Conservation (phyloP, 176 grass and related monocot genomes). For the Ampelocalamus luodianensis region DNA sequence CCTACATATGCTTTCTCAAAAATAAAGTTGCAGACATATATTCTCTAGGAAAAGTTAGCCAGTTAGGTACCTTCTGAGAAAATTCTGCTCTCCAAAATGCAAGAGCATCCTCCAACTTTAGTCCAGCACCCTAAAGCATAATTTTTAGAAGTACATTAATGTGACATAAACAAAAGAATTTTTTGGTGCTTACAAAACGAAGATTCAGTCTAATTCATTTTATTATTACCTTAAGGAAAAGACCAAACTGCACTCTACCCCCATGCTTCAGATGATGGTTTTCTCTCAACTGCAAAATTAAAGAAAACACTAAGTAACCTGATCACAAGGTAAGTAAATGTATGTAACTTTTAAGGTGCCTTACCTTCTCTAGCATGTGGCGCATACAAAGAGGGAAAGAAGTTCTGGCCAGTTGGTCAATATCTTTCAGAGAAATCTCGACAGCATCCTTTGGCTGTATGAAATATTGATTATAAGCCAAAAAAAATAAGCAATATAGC, state of each 20-base stretch:
- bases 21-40: constrained; percentile 12
- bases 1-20: constrained; percentile 2
- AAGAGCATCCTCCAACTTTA: constrained; percentile 97
- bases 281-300: constrained; percentile 76
- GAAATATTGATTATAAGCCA: no score
- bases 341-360: constrained; percentile 31
- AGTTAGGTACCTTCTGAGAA: constrained; percentile 84
- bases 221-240: constrained; percentile 92
- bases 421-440: constrained; percentile 93
- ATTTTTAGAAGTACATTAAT: constrained; percentile 6
- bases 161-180: constrained; percentile 20
- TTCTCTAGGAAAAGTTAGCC: constrained; percentile 10
- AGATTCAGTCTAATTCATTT: background rate
- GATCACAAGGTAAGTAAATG: constrained; percentile 43
- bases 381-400: constrained; percentile 99
- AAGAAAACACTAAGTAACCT: constrained; percentile 38
- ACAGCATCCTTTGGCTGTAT: no score
- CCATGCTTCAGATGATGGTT: constrained; percentile 96
- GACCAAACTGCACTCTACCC: constrained; percentile 94
- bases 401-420: constrained; percentile 73
- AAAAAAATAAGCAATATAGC: no score
- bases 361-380: constrained; percentile 93
- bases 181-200: background rate
- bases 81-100: constrained; percentile 95
- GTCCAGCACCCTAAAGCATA: constrained; percentile 73